Evolutionary conservation across 2,329 filamentous ascomycete species (phyloP).

Genomic region (Penicillium sp.): DNA sequence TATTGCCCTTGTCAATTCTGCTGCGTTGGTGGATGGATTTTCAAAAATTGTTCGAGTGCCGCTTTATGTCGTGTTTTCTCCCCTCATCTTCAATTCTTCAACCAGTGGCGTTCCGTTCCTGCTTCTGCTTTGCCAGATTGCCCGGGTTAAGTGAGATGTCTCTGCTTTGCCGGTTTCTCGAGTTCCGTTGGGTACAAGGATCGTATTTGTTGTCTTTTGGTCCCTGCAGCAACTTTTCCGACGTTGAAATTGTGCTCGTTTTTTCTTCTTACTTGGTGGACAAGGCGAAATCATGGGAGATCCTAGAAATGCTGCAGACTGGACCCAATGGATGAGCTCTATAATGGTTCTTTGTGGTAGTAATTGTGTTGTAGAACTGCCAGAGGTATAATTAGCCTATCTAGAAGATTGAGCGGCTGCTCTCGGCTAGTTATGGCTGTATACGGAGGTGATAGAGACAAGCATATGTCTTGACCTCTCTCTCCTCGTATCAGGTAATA

Average conservation of each 20-base stretch:
- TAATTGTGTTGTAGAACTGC: background rate
- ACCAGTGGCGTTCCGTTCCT: background rate
- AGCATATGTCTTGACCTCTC: background rate
- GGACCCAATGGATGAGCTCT: constrained; percentile 25
- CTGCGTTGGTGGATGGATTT: background rate
- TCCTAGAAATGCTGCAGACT: constrained; percentile 27
- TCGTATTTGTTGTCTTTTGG: background rate
- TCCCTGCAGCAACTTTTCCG: background rate
- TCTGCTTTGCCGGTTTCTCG: constrained; percentile 6
- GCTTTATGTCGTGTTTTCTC: background rate
- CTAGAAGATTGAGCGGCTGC: background rate
- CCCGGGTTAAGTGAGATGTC: background rate
- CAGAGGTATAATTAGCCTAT: background rate
- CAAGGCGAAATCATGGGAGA: constrained; percentile 18
- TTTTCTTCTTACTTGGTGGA: constrained; percentile 18
- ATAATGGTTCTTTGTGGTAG: constrained; percentile 13
- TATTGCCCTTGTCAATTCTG: background rate
- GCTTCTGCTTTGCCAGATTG: background rate
- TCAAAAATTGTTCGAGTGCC: background rate
- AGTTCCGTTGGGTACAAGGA: background rate
- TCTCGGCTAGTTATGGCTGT: constrained; percentile 2
- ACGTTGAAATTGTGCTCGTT: constrained; percentile 9
- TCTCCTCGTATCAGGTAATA: background rate
- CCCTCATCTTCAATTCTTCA: background rate
- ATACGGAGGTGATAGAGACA: background rate